phyloP scores from a whole-genome alignment of 345 rosid species.

The Aurinia saxatilis region DNA sequence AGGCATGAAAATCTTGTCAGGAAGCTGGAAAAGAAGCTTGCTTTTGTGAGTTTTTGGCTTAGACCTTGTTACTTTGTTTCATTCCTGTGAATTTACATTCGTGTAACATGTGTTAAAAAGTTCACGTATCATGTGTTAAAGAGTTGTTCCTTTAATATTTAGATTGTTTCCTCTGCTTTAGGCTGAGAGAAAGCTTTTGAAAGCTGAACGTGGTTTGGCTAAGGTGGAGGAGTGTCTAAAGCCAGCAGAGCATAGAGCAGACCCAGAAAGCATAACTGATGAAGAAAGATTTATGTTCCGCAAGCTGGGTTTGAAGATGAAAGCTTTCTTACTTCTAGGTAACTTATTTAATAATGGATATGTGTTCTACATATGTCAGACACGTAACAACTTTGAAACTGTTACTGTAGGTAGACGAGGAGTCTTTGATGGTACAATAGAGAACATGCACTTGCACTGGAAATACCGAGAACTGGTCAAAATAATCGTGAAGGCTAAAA shows the following conservation, averaged over 20 bases:
- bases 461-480: slow-evolving; percentile 84
- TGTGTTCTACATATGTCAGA: not conserved
- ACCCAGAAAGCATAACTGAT: slow-evolving; percentile 70
- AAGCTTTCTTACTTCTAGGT: slow-evolving; percentile 94
- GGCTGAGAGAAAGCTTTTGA: slow-evolving; percentile 67
- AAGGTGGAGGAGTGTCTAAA: slow-evolving; percentile 73
- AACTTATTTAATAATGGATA: no score
- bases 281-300: slow-evolving; percentile 99
- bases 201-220: slow-evolving; percentile 63
- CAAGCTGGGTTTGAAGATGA: slow-evolving; percentile 91
- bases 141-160: not conserved
- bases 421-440: slow-evolving; percentile 91
- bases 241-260: slow-evolving; percentile 66
- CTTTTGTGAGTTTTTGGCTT: slow-evolving; percentile 51
- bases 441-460: slow-evolving; percentile 99
- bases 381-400: slow-evolving; percentile 13
- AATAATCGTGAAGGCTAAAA: slow-evolving; percentile 68
- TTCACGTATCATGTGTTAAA: not conserved
- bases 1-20: slow-evolving; percentile 56
- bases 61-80: not conserved
- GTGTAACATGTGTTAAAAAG: no score
- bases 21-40: slow-evolving; percentile 71
- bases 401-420: slow-evolving; percentile 79
- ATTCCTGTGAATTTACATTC: not conserved
- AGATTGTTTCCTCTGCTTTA: slow-evolving; percentile 24